Evolutionary conservation across 1,284 basidiomycete genomes (phyloP), one percentile per base, ranked within the genome.

Genomic region (Microbotryum violaceum): DNA sequence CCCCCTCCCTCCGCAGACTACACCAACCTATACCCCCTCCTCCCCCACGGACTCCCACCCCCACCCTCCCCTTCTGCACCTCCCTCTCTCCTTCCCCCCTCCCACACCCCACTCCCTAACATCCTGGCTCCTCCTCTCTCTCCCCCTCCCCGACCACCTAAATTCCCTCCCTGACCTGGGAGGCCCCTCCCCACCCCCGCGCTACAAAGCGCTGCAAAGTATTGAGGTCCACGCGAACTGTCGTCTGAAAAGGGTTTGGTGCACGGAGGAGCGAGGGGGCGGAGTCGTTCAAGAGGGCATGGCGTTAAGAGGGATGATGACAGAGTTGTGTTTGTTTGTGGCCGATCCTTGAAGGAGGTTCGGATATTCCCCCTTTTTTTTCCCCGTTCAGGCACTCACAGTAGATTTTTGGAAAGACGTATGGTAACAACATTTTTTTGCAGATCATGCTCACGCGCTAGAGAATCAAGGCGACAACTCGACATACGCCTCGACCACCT

Each of bases 141-240:
- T 68, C 25, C 57, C 60, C 2, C 55, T 68, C 29, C 27, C 49
- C 6, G 10, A 31, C 2, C 61, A 63, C 46, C 49, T 67, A 27
- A 3, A 29, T 16, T 33, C 42, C 10, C 47, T 54, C 5, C 16
- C 42, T 0, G 37, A 50, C 6, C 49, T 42, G 1, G 53, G 49
- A 6, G 37, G 37, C 4, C 37, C 37, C 37, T 42, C 37, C 37
- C 37, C 37, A 42, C 37, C 37, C 37, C 37, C 37, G 16, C 48
- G 42, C 18, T 56, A 56, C 47, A 25, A 44, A 3, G 12, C 56
- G n/a, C 20, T 62, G 2, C 21, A 57, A 7, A 53, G 57, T 6
- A 58, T 68, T 49, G 56, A 63, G 33, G 51, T 66, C 1, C 60
- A 65, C 23, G 66, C 66, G 20, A 68, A 58, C n/a, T 63, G 59